Percentiles rank a stretch among this genome's conserved stretches.
phyloP scores from a whole-genome alignment of 805 yeast genomes.

The Kodamaea fukazawae region DNA sequence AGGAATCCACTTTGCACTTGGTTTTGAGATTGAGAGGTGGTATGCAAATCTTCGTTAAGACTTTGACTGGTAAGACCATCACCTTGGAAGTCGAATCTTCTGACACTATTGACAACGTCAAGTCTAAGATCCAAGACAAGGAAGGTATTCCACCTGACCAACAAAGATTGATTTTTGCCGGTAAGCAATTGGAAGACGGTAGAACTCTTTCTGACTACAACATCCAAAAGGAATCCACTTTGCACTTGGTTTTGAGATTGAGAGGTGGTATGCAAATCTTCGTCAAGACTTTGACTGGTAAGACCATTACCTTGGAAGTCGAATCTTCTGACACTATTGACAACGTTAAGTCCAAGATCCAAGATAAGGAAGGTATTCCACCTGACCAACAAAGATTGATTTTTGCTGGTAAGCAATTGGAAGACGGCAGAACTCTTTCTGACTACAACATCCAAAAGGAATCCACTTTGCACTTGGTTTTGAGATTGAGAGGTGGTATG shows the following conservation, averaged over 20 bases:
- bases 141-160: slow-evolving; percentile 99
- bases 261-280: slow-evolving; percentile 98
- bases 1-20: slow-evolving; percentile 97
- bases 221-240: slow-evolving; percentile 99
- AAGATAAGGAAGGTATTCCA: slow-evolving; percentile 99
- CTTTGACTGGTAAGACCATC: slow-evolving; percentile 99
- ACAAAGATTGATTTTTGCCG: slow-evolving; percentile 99
- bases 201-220: slow-evolving; percentile 99
- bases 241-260: slow-evolving; percentile 94
- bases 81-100: slow-evolving; percentile 98
- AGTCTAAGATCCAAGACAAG: slow-evolving; percentile 98
- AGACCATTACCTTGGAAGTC: slow-evolving; percentile 98
- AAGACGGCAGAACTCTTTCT: slow-evolving; percentile 97
- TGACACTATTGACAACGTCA: slow-evolving; percentile 98
- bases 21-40: slow-evolving; percentile 96
- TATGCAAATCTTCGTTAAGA: slow-evolving; percentile 98
- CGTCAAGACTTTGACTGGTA: slow-evolving; percentile 99
- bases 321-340: slow-evolving; percentile 98
- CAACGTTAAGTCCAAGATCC: slow-evolving; percentile 97
- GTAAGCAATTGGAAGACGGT: slow-evolving; percentile 99
- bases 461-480: slow-evolving; percentile 94
- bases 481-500: slow-evolving; percentile 96
- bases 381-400: slow-evolving; percentile 99
- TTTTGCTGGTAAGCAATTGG: slow-evolving; percentile 99
- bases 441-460: slow-evolving; percentile 99